Evolutionary conservation across 2,329 filamentous ascomycete genomes (phyloP), one percentile per base, ranked within the genome.

Genomic region (Microcyclosporella mali): DNA sequence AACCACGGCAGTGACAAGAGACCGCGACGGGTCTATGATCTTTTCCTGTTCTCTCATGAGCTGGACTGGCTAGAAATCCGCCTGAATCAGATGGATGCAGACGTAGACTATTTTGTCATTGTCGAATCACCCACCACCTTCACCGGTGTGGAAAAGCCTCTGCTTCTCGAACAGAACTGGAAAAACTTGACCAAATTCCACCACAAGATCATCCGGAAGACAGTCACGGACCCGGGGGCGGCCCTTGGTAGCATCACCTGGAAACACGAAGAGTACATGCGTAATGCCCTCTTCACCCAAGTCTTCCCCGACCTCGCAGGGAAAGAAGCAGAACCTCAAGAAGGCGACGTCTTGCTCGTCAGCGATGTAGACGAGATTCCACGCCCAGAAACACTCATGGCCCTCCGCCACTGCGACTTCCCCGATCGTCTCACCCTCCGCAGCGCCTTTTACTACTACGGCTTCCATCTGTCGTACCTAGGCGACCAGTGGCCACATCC

Each of bases 31-130:
- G 66, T 79, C 29, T 80, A 78, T 58, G 79, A 83, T 56, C 66
- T 84, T 2, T 68, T 81, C 54, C 73, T 82, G 68, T 63, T 82
- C 54, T 81, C 78, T 51, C 74, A 70, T 2, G 80, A 83, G 62
- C 67, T 83, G 9, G 79, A 83, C 62, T 80, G 77, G 71, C 69
- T 83, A 35, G 79, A 84, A 58, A 75, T 84, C 36, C 75, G 78
- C 10, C 66, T 84, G 2, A 70, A 78, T 53, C 74, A 74, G 2
- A 70, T 80, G 11, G 73, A 74, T 45, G 60, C 73, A 31, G 62
- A 74, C 27, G 77, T 83, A 46, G 79, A 83, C 62, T 81, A 81
- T 62, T 84, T 81, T 52, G 67, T 84, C 55, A 70, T 84, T 29
- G 70, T 82, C 37, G 80, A 84, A 63, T 71, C 74, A 1, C 59